Percentiles rank a stretch among this genome's conserved stretches.
These are phyloP conservation scores for Phytophthora parvispora DNA, from an alignment of 352 stramenopile genomes.

Conservation along the genomic window DNA sequence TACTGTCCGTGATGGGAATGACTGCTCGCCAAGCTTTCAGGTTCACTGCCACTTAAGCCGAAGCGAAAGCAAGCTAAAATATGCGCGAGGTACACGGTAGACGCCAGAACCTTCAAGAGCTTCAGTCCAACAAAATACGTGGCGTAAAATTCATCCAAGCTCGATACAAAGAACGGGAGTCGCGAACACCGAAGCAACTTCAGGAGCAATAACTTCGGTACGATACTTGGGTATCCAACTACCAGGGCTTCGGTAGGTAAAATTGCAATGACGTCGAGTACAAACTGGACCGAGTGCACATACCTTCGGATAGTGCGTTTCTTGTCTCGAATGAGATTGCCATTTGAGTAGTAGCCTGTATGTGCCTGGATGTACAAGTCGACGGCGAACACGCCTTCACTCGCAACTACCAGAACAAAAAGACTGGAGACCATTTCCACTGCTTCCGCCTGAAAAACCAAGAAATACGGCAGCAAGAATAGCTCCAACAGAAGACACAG, in stretches of 20 bases:
- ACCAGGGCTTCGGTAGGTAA: constrained; percentile 29
- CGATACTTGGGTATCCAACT: constrained; percentile 1
- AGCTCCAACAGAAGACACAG: constrained; percentile 53
- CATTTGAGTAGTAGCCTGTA: constrained; percentile 70
- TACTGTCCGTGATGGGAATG: constrained; percentile 40
- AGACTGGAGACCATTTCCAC: constrained; percentile 32
- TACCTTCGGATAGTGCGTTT: constrained; percentile 56
- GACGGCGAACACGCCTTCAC: constrained; percentile 57
- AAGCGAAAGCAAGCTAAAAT: constrained; percentile 66
- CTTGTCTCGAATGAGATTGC: constrained; percentile 61
- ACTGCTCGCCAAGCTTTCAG: background rate
- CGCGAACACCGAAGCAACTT: constrained; percentile 59
- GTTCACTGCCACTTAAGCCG: constrained; percentile 38
- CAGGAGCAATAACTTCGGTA: constrained; percentile 40
- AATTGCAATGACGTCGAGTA: constrained; percentile 59
- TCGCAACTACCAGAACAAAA: constrained; percentile 30
- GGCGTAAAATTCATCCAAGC: constrained; percentile 69
- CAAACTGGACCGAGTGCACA: constrained; percentile 53
- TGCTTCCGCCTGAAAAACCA: constrained; percentile 45
- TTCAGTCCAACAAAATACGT: constrained; percentile 66
- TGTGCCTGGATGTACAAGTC: constrained; percentile 72
- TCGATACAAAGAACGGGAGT: constrained; percentile 54
- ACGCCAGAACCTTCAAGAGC: constrained; percentile 55
- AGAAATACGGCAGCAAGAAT: constrained; percentile 66
- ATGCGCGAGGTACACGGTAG: constrained; percentile 65